phyloP scores from a whole-genome alignment of 2,329 filamentous ascomycete species.

The Verticillium albo-atrum region DNA sequence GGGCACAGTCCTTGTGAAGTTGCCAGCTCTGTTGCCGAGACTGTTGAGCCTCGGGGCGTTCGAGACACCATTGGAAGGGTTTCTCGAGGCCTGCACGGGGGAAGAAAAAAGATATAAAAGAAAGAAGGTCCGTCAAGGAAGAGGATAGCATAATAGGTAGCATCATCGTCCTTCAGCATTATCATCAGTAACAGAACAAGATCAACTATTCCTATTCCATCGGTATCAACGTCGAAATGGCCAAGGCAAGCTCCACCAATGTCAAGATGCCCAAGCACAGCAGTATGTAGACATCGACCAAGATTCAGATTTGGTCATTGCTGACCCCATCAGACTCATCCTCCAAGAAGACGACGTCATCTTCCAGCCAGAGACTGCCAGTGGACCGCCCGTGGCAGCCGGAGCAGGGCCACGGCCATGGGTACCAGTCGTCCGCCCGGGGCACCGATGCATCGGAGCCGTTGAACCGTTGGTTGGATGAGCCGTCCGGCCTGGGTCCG shows the following conservation, averaged over 20 bases:
- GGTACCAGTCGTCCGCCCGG: background rate
- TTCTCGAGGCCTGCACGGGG: too few relatives aligned
- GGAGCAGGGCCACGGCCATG: background rate
- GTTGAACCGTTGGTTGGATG: background rate
- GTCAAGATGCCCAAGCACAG: background rate
- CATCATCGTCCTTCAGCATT: too few relatives aligned
- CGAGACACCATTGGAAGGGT: too few relatives aligned
- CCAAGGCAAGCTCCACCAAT: background rate
- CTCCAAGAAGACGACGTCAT: background rate
- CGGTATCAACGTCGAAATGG: background rate
- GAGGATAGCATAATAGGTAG: too few relatives aligned
- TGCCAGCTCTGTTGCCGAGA: too few relatives aligned
- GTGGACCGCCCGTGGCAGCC: background rate
- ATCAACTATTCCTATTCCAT: too few relatives aligned
- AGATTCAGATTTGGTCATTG: background rate
- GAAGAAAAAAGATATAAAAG: too few relatives aligned
- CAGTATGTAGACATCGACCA: background rate
- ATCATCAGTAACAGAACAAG: too few relatives aligned
- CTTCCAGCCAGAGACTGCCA: background rate
- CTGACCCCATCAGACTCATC: background rate
- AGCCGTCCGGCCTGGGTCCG: background rate
- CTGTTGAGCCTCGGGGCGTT: too few relatives aligned
- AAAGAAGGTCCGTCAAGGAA: too few relatives aligned
- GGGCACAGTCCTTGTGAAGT: too few relatives aligned
- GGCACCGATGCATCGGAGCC: background rate